Percentiles rank a stretch among this genome's conserved stretches.
phyloP scores from a whole-genome alignment of 2,329 filamentous ascomycete genomes.

The Alternaria brassicicola region DNA sequence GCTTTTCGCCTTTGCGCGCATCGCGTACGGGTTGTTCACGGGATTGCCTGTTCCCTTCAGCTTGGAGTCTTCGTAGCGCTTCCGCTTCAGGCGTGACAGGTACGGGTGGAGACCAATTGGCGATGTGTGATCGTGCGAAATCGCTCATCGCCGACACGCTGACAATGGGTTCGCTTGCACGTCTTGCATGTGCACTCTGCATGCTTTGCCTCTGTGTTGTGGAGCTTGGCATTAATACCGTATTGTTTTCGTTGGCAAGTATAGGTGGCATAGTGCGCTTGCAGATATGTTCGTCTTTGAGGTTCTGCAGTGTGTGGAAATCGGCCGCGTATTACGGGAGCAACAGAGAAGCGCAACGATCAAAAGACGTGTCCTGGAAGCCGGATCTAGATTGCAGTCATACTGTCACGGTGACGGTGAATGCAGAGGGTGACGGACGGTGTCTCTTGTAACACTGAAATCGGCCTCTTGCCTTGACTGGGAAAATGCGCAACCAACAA shows the following conservation, averaged over 20 bases:
- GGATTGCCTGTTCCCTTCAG: constrained; percentile 8
- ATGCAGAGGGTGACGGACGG: background rate
- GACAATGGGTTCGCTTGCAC: background rate
- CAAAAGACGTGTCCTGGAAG: background rate
- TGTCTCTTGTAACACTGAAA: background rate
- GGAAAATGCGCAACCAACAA: background rate
- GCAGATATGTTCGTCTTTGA: background rate
- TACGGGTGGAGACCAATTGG: constrained; percentile 16
- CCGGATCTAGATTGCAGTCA: background rate
- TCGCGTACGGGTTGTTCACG: background rate
- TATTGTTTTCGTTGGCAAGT: background rate
- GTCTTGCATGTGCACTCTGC: background rate
- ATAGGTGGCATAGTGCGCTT: background rate
- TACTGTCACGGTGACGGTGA: background rate
- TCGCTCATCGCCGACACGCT: background rate
- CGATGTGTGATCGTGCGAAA: constrained; percentile 20
- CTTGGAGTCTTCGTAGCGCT: constrained; percentile 12
- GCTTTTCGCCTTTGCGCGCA: background rate
- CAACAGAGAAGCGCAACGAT: background rate
- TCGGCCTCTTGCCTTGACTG: background rate
- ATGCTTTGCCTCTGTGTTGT: background rate
- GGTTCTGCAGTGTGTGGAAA: background rate
- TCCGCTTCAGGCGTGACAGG: constrained; percentile 13
- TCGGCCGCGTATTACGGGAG: background rate
- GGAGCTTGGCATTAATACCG: background rate